Conservation (phyloP, 345 rosid species). For the Bretschneidera sinensis region DNA sequence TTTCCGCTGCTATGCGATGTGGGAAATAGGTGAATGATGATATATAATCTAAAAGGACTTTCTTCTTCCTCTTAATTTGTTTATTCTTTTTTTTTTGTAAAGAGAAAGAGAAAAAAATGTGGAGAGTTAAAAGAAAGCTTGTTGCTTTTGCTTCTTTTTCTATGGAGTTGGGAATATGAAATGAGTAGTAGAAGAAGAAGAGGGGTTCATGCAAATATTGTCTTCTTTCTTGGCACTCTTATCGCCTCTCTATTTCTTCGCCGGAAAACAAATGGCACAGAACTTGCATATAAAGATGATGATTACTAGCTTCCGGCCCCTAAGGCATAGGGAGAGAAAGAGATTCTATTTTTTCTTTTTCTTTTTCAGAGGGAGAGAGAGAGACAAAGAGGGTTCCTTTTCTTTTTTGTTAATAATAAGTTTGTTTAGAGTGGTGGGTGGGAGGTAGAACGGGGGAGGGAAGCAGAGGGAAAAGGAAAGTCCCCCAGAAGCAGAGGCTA, state of each 20-base stretch:
- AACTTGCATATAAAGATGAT: conserved; percentile 62
- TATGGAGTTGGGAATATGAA: conserved; percentile 5
- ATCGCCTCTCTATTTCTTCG: conserved; percentile 19
- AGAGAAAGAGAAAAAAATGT: background rate
- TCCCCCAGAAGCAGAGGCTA: conserved; percentile 79
- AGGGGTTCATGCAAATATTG: conserved; percentile 37
- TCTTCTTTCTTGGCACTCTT: conserved; percentile 17
- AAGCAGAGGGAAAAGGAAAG: conserved; percentile 26
- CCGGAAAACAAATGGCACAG: conserved; percentile 38
- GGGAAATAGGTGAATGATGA: conserved; percentile 3
- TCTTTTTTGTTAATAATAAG: no score
- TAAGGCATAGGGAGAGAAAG: conserved; percentile 9
- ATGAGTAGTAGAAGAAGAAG: no score
- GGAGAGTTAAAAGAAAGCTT: no score
- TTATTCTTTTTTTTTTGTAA: no score
- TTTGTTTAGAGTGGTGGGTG: conserved; percentile 11
- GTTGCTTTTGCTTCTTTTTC: background rate
- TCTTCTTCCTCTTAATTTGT: no score
- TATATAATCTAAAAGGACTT: no score
- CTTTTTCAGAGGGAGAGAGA: no score
- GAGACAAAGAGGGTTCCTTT: background rate
- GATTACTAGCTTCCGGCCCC: conserved; percentile 26
- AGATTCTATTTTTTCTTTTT: no score
- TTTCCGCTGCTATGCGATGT: background rate
- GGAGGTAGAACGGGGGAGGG: no score